A percentile compares a stretch with the other conserved stretches of the same genome.
Evolutionary conservation across 192 early-diverging fungal genomes (phyloP).

Genomic region (Entomortierella parvispora): DNA sequence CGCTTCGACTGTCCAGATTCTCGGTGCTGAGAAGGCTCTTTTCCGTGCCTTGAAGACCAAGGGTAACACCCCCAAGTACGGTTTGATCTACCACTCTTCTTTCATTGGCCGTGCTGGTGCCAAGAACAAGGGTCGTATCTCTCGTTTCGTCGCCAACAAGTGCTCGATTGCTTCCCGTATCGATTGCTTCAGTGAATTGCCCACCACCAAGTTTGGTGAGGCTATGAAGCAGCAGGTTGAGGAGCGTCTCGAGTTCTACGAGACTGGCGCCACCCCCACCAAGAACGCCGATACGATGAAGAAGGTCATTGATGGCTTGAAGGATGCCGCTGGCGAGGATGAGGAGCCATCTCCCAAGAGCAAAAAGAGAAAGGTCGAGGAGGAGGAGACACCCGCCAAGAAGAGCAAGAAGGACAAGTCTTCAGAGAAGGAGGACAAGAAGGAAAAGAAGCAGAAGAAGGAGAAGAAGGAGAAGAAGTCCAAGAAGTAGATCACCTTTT

Average conservation of each 20-base stretch:
- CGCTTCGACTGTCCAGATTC: conserved; percentile 96
- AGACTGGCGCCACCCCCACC: conserved; percentile 86
- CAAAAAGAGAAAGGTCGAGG: conserved; percentile 3
- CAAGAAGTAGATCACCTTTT: too few relatives aligned
- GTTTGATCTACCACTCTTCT: conserved; percentile 96
- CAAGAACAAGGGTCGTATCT: conserved; percentile 99
- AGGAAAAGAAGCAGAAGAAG: conserved; percentile 59
- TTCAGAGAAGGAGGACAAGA: conserved; percentile 65
- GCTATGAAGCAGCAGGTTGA: conserved; percentile 95
- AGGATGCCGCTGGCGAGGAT: conserved; percentile 70
- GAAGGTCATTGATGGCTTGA: conserved; percentile 75
- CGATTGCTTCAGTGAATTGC: conserved; percentile 92
- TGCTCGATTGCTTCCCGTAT: conserved; percentile 96
- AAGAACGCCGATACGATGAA: conserved; percentile 97
- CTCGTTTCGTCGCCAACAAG: conserved; percentile 98
- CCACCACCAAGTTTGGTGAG: conserved; percentile 92
- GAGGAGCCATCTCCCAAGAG: too few relatives aligned
- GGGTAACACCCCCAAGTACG: conserved; percentile 98
- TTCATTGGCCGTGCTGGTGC: conserved; percentile 94
- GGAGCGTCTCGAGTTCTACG: conserved; percentile 95
- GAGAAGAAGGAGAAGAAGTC: too few relatives aligned
- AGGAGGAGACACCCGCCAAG: conserved; percentile 47
- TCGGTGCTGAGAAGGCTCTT: conserved; percentile 98
- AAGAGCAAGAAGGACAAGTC: conserved; percentile 63
- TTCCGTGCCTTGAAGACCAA: conserved; percentile 98